Evolutionary conservation across 352 stramenopile genomes (phyloP), one percentile per base, ranked within the genome.

Genomic region (Phytopythium helicoides): DNA sequence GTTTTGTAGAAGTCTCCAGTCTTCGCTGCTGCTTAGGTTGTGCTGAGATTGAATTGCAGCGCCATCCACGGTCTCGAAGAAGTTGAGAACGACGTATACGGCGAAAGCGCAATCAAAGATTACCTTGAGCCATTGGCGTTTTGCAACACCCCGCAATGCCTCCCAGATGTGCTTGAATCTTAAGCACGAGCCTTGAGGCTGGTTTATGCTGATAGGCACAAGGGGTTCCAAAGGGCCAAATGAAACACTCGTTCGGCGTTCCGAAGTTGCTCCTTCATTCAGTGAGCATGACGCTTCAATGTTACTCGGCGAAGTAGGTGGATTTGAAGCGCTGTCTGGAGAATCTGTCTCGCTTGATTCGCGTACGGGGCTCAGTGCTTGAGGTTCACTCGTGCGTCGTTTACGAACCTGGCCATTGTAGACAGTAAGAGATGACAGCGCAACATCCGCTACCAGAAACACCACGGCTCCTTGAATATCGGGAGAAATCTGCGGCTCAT

Each of bases 391-490:
- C n/a, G 12, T 41, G 36, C 9, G 28, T 33, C 28, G 28, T 33
- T 50, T 28, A 1, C 45, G 52, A 31, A 58, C 23, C 1, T 44
- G 58, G 22, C 58, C 62, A 35, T 66, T 47, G 16, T 63, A 60
- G 18, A 70, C 10, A 15, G 28, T 52, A 18, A 70, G 36, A 15
- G 25, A 39, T 21, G 62, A 66, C 19, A 66, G 48, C 8, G 61
- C 62, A 12, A 70, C 40, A 46, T 70, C 62, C 25, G 62, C 57
- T 23, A 70, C 19, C 16, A 70, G 56, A 35, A 70, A 70, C 16
- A 66, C 58, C 38, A 66, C 34, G 15, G 62, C 62, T 19, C 62
- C 62, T 28, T 52, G 52, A 19, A 66, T 66, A n/a, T 70, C 58
- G 12, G 64, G 46, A 25, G 64, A 41, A 15, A 70, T 52, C 40